Evolutionary conservation across 1,139 yeast genomes (phyloP).

Genomic region (Geotrichum fermentans): DNA sequence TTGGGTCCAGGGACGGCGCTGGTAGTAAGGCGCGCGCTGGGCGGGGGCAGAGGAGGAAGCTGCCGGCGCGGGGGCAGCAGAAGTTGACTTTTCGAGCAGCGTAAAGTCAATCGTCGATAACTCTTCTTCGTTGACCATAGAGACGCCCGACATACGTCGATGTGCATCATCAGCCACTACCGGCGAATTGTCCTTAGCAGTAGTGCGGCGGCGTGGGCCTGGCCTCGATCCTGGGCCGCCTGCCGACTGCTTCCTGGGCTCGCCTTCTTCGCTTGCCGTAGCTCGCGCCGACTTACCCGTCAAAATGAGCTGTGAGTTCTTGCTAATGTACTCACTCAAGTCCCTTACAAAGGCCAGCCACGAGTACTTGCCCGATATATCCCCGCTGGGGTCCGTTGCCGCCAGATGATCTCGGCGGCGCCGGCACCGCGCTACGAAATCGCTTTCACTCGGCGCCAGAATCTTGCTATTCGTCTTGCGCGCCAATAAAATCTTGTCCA

Average conservation of each 20-base stretch:
- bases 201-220: conserved; percentile 1
- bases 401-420: conserved; percentile 61
- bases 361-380: conserved; percentile 57
- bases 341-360: conserved; percentile 74
- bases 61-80: conserved; percentile 4
- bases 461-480: conserved; percentile 31
- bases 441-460: conserved; percentile 64
- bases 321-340: conserved; percentile 69
- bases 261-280: background rate
- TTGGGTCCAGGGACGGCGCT: conserved; percentile 75
- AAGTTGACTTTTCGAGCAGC: background rate
- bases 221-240: background rate
- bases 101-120: background rate
- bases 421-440: conserved; percentile 64
- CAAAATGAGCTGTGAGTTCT: conserved; percentile 43
- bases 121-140: conserved; percentile 4
- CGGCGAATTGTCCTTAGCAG: background rate
- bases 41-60: conserved; percentile 8
- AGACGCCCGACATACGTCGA: background rate
- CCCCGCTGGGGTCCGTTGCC: conserved; percentile 45
- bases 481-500: conserved; percentile 52
- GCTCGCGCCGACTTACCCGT: conserved; percentile 17
- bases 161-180: conserved; percentile 1
- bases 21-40: conserved; percentile 26
- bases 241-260: background rate